These are phyloP conservation scores for Chrysanthemum makinoi DNA, from an alignment of 129 eudicot genomes.

Conservation along the genomic window DNA sequence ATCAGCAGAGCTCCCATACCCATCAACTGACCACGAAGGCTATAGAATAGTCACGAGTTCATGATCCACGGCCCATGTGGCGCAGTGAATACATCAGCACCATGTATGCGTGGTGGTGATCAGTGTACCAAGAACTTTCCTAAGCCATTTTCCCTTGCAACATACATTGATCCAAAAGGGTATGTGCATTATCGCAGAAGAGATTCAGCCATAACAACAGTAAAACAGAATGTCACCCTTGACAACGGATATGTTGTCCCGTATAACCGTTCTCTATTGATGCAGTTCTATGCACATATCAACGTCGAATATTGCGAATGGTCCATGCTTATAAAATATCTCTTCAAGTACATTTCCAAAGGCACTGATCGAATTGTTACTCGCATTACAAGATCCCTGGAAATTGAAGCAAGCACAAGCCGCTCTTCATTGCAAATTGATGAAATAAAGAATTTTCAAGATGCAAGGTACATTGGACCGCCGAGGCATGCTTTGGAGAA, in stretches of 20 bases:
- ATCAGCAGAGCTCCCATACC: background rate
- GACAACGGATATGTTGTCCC: background rate
- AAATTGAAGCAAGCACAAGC: too few relatives aligned
- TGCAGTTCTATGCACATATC: background rate
- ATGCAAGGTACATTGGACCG: background rate
- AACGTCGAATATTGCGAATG: background rate
- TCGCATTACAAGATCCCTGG: too few relatives aligned
- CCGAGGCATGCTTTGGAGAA: background rate
- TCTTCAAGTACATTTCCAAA: background rate
- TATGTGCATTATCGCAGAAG: background rate
- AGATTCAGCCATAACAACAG: background rate
- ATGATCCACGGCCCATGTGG: conserved; percentile 21
- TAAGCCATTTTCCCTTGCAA: background rate
- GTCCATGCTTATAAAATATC: background rate
- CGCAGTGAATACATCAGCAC: background rate
- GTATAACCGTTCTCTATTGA: background rate
- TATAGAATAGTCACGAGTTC: background rate
- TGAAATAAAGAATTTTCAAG: background rate
- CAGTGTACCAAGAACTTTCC: background rate
- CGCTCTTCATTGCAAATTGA: background rate
- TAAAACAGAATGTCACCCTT: background rate
- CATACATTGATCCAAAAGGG: background rate
- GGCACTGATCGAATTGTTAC: background rate
- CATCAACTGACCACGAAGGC: background rate
- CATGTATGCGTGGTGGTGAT: conserved; percentile 5